Base-by-base conservation (phyloP, 2,329 filamentous ascomycete species). In the Diaporthe vexans region DNA sequence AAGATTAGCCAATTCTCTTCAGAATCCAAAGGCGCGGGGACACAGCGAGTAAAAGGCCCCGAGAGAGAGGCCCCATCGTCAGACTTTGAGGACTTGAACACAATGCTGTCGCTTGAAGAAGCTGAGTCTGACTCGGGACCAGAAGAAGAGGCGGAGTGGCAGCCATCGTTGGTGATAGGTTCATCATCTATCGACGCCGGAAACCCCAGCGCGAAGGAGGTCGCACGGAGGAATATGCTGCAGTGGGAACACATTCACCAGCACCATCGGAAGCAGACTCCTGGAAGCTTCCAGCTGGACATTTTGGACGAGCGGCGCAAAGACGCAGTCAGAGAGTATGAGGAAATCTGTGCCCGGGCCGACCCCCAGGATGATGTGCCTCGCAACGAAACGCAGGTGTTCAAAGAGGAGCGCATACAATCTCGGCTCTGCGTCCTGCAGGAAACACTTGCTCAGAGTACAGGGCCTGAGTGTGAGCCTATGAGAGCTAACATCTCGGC, bases 401-500 rank as follows among this genome's bases (percentile, higher is more conserved):
- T 75, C 75, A 81, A 80, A 59, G 72, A 54, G 37, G 76, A 74
- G 8, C 81, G 79, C 35, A 80, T 87, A 17, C 67, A 76, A 9
- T 73, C 81, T 33, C 82, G 85, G 10, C 56, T 86, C 5, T 73
- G 81, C 0, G 24, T 79, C 19, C 77, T 87, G 24, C 24, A 21
- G 35, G 58, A 56, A 48, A 73, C 70, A 8, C 48, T 75, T 17
- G 33, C 33, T 11, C 26, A 69, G 15, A 37, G 54, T 5, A 37
- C 33, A 37, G 59, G 21, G 21, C 61, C 58, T 10, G 70, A 67
- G 15, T 85, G 82, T 65, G 79, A 81, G 24, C 80, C 81, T 2
- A 85, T 87, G 77, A 78, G 74, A 15, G 76, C 79, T 24, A 87
- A 87, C 76, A 86, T 88, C 74, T 76, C 78, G 57, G 84, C 82